Conservation (phyloP, 306 rosid species). For the Cucurbita maxima region DNA sequence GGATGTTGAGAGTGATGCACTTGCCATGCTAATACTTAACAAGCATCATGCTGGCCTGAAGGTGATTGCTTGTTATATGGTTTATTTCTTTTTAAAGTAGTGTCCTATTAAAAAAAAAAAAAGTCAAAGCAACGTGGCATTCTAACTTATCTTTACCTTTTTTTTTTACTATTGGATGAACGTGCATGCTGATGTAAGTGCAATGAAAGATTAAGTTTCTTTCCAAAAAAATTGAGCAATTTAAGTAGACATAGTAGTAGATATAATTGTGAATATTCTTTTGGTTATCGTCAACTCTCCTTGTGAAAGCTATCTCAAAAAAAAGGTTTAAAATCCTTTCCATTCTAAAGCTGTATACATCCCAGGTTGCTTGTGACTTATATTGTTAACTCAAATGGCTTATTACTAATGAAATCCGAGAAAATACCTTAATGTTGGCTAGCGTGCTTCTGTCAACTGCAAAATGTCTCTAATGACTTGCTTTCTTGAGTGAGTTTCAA, state of each 20-base stretch:
- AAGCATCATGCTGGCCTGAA: conserved; percentile 85
- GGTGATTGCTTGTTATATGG: conserved; percentile 24
- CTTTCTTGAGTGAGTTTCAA: background rate
- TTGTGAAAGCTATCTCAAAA: background rate
- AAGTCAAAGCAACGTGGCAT: background rate
- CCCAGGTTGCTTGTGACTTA: background rate
- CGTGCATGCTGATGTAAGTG: background rate
- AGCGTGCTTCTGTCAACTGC: background rate
- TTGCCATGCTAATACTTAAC: conserved; percentile 89
- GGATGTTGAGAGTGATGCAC: conserved; percentile 84
- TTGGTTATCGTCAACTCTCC: background rate
- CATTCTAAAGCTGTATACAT: background rate
- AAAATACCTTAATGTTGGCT: background rate
- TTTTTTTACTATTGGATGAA: background rate
- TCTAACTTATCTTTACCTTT: background rate
- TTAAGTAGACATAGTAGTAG: background rate
- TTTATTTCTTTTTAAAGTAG: background rate
- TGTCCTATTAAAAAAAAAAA: too few relatives aligned
- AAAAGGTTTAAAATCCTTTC: background rate
- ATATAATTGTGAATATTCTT: background rate
- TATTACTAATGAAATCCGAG: background rate
- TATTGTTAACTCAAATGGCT: background rate
- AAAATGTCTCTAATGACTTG: background rate
- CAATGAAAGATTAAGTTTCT: background rate
- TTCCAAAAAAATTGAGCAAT: background rate